Base-by-base conservation (phyloP, 805 yeast genomes). In the Candida ipomoeae region DNA sequence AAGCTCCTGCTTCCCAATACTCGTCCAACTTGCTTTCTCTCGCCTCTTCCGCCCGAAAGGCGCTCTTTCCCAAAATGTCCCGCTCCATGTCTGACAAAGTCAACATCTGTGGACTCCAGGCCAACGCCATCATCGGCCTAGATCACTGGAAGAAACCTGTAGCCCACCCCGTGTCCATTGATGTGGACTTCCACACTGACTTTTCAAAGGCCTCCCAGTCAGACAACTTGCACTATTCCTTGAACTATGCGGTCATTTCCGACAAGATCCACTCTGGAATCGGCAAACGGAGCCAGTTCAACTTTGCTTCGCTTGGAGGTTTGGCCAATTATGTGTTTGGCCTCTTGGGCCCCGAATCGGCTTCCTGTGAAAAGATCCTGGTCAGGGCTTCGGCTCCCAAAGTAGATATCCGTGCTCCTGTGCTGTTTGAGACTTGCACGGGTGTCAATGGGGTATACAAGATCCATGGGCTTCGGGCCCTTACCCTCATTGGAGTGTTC, bases 401-500 rank as follows among this genome's bases (percentile, higher is more conserved):
- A 56, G 78, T 83, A 0, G 81, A 82, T 57, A 81, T 85, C 32
- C 68, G 86, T 47, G 86, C 88, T 2, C 55, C 54, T 6, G 60
- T 55, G 11, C 53, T 48, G 36, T 56, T 44, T 18, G 36, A 47
- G 18, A 44, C 50, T 23, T 37, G 41, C 34, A 47, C 53, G 1
- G 48, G 40, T 21, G 44, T 31, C 1, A 49, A 61, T 2, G 73
- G 66, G 49, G 45, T 56, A 26, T 61, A 71, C 20, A 61, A 59
- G 8, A 79, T 89, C 37, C 69, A 73, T 4, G 77, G 79, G 5
- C 66, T 91, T 35, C 74, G 76, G 44, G 67, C 89, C 15, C 74
- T 84, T 45, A 85, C 96, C 0, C 74, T 91, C n/a, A 87, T 94
- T 57, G 99, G 99, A 4, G 94, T 94, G 6, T 92, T 90, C 70